A percentile compares a stretch with the other conserved stretches of the same genome.
These are phyloP conservation scores for Atalantia buxifolia DNA, from an alignment of 345 rosid species.

Conservation along the genomic window DNA sequence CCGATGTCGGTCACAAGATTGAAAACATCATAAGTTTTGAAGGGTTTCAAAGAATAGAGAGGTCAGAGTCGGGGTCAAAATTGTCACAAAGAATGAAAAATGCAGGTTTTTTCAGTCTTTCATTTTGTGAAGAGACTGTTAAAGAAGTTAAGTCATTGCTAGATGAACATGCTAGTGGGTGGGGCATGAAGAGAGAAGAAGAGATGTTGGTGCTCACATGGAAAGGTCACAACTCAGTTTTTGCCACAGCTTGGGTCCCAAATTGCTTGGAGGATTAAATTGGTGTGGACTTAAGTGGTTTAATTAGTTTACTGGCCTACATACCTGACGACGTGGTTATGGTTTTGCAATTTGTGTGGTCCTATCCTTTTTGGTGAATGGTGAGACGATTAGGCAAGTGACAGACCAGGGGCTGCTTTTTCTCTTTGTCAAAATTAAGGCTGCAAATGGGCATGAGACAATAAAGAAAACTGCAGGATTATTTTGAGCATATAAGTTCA, in stretches of 20 bases:
- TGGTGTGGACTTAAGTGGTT: slow-evolving; percentile 6
- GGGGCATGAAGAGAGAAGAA: slow-evolving; percentile 79
- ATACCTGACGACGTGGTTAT: background rate
- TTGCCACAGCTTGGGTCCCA: slow-evolving; percentile 61
- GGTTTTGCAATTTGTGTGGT: slow-evolving; percentile 12
- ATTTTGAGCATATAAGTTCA: slow-evolving; percentile 20
- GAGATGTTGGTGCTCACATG: slow-evolving; percentile 65
- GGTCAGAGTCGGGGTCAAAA: slow-evolving; percentile 45
- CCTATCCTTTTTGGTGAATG: background rate
- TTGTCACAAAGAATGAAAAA: slow-evolving; percentile 50
- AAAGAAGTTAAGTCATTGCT: slow-evolving; percentile 48
- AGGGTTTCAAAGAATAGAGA: slow-evolving; percentile 51
- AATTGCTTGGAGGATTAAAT: slow-evolving; percentile 24
- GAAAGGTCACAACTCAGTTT: slow-evolving; percentile 78
- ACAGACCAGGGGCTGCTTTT: slow-evolving; percentile 13
- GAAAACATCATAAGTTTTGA: slow-evolving; percentile 53
- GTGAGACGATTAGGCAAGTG: slow-evolving; percentile 14
- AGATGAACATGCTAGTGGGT: slow-evolving; percentile 67
- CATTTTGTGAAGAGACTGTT: slow-evolving; percentile 54
- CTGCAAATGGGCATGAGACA: slow-evolving; percentile 27
- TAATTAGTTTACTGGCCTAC: background rate
- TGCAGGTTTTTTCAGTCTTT: slow-evolving; percentile 34
- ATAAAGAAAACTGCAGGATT: slow-evolving; percentile 16
- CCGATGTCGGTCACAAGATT: slow-evolving; percentile 60
- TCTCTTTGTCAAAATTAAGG: slow-evolving; percentile 21